Conservation (phyloP, 805 yeast genomes). For the Isabelozyma gotoi region DNA sequence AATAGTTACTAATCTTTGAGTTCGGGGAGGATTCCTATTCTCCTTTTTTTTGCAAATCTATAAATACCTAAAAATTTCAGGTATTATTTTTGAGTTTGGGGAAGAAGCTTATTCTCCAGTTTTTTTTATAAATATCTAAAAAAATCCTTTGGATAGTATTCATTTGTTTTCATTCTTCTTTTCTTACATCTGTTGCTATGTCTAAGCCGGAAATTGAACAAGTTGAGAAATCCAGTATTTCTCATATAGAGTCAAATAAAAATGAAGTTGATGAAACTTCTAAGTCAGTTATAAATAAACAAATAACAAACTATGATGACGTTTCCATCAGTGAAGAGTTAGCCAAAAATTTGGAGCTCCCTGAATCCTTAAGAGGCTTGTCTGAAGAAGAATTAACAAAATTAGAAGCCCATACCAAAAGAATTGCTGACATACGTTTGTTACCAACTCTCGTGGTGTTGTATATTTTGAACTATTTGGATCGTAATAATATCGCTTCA, state of each 20-base stretch:
- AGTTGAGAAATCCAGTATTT: not conserved
- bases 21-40: too few relatives aligned
- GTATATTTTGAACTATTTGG: slow-evolving; percentile 53
- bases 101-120: too few relatives aligned
- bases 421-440: slow-evolving; percentile 50
- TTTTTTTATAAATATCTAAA: too few relatives aligned
- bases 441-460: slow-evolving; percentile 51
- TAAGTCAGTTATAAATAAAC: not conserved
- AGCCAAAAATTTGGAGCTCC: slow-evolving; percentile 10
- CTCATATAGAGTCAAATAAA: not conserved
- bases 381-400: slow-evolving; percentile 43
- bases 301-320: not conserved
- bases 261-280: not conserved
- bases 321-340: slow-evolving; percentile 4
- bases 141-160: too few relatives aligned
- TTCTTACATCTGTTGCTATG: not conserved
- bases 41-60: not conserved
- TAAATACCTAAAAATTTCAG: not conserved
- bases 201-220: not conserved
- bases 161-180: not conserved
- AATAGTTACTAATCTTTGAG: too few relatives aligned
- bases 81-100: too few relatives aligned
- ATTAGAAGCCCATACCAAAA: slow-evolving; percentile 42
- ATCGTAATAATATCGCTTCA: slow-evolving; percentile 53
- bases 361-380: slow-evolving; percentile 30